These are phyloP conservation scores for Apophysomyces elegans DNA, from an alignment of 371 early-diverging fungal genomes.

Conservation along the genomic window DNA sequence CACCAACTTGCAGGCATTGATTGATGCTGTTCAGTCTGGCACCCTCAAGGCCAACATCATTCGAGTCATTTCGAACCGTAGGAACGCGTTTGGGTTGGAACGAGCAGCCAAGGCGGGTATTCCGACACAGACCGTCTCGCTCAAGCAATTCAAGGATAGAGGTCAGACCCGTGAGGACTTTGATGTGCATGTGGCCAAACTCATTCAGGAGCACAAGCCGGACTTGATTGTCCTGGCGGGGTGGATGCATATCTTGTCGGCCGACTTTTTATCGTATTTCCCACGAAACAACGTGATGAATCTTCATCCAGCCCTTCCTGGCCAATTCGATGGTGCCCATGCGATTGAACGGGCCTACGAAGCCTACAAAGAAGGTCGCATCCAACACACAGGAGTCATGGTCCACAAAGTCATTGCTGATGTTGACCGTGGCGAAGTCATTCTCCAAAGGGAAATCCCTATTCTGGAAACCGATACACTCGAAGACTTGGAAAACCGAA, in stretches of 20 bases:
- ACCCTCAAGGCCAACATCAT: slow-evolving; percentile 60
- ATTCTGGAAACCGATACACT: slow-evolving; percentile 80
- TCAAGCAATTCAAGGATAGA: slow-evolving; percentile 80
- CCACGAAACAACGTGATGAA: slow-evolving; percentile 78
- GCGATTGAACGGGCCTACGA: slow-evolving; percentile 94
- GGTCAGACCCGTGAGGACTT: slow-evolving; percentile 86
- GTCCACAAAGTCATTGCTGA: slow-evolving; percentile 95
- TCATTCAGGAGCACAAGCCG: slow-evolving; percentile 64
- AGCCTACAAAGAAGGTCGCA: slow-evolving; percentile 78
- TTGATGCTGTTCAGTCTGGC: slow-evolving; percentile 74
- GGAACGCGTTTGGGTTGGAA: slow-evolving; percentile 81
- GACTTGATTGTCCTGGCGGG: slow-evolving; percentile 94
- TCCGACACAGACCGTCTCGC: slow-evolving; percentile 77
- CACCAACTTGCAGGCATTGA: slow-evolving; percentile 95
- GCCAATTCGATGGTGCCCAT: slow-evolving; percentile 92
- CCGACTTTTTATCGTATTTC: slow-evolving; percentile 78
- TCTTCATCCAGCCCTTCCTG: slow-evolving; percentile 96
- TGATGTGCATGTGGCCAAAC: slow-evolving; percentile 82
- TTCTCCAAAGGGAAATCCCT: slow-evolving; percentile 77
- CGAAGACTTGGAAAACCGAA: slow-evolving; percentile 81
- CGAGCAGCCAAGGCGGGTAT: slow-evolving; percentile 83
- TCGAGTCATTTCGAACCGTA: slow-evolving; percentile 82
- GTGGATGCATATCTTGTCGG: slow-evolving; percentile 95
- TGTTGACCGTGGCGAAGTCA: slow-evolving; percentile 92
- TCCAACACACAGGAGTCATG: slow-evolving; percentile 92